These are phyloP conservation scores for Neofusicoccum kwambonambiense DNA, from an alignment of 2,329 filamentous ascomycete species.

Conservation along the genomic window DNA sequence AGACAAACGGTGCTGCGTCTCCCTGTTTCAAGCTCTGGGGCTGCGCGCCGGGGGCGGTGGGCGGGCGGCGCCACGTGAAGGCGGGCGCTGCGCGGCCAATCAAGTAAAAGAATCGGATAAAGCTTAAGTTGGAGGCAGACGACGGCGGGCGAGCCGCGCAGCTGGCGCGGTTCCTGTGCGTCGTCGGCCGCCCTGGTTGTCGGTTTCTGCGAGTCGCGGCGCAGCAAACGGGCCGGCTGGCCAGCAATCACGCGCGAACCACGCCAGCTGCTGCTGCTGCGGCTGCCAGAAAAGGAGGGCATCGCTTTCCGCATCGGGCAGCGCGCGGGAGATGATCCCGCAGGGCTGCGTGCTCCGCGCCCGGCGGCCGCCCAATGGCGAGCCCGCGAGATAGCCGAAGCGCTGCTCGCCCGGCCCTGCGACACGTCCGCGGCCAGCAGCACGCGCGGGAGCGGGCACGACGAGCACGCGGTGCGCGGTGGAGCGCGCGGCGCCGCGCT, in stretches of 20 bases:
- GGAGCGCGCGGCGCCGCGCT: constrained; percentile 3
- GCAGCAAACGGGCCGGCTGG: constrained; percentile 9
- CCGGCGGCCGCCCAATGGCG: background rate
- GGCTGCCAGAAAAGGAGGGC: constrained; percentile 5
- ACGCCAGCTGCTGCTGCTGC: constrained; percentile 2
- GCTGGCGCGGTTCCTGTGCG: constrained; percentile 10
- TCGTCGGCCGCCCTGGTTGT: background rate
- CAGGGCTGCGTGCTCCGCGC: background rate
- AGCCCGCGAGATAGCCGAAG: background rate
- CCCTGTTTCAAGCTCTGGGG: constrained; percentile 9
- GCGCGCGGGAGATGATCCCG: constrained; percentile 5
- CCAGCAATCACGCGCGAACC: constrained; percentile 10
- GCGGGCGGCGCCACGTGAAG: constrained; percentile 10
- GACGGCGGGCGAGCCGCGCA: constrained; percentile 3
- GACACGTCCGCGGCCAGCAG: no score
- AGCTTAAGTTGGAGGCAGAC: background rate
- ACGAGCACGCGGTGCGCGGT: background rate
- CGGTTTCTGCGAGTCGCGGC: constrained; percentile 14
- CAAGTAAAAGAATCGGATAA: constrained; percentile 12
- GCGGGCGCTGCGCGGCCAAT: background rate
- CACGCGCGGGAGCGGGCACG: background rate
- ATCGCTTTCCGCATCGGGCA: background rate
- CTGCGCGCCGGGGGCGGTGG: background rate
- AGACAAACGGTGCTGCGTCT: background rate
- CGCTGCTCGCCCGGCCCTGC: no score